Evolutionary conservation across 129 eudicot species (phyloP).

Genomic region (Flaveria brownii): DNA sequence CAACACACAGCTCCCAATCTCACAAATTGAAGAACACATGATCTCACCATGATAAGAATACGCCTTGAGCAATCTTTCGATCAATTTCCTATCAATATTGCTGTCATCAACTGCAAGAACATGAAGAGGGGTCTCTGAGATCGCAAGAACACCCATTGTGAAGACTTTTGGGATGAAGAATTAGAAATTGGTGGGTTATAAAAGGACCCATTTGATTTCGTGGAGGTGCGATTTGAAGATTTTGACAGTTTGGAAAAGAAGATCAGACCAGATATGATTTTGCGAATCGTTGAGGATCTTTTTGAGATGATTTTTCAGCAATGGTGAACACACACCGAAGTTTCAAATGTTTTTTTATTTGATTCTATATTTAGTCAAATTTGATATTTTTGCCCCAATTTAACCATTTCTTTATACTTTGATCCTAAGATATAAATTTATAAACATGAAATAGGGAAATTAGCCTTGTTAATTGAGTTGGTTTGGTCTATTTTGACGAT

Average conservation of each 20-base stretch:
- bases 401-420: background rate
- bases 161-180: conserved; percentile 15
- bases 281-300: conserved; percentile 53
- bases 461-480: background rate
- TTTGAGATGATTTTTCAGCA: conserved; percentile 40
- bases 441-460: background rate
- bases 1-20: background rate
- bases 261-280: conserved; percentile 62
- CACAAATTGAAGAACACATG: conserved; percentile 5
- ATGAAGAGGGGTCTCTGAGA: conserved; percentile 51
- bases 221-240: conserved; percentile 38
- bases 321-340: conserved; percentile 50
- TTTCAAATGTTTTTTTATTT: conserved; percentile 39
- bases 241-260: conserved; percentile 67
- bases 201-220: conserved; percentile 32
- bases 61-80: conserved; percentile 64
- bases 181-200: conserved; percentile 28
- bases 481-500: background rate
- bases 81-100: conserved; percentile 63
- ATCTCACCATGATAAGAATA: conserved; percentile 68
- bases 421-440: background rate
- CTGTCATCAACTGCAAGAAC: conserved; percentile 86
- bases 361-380: conserved; percentile 19
- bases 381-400: conserved; percentile 7
- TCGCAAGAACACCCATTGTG: conserved; percentile 45